Evolutionary conservation across 2,329 filamentous ascomycete genomes (phyloP).

Genomic region (Penicillium crustosum): DNA sequence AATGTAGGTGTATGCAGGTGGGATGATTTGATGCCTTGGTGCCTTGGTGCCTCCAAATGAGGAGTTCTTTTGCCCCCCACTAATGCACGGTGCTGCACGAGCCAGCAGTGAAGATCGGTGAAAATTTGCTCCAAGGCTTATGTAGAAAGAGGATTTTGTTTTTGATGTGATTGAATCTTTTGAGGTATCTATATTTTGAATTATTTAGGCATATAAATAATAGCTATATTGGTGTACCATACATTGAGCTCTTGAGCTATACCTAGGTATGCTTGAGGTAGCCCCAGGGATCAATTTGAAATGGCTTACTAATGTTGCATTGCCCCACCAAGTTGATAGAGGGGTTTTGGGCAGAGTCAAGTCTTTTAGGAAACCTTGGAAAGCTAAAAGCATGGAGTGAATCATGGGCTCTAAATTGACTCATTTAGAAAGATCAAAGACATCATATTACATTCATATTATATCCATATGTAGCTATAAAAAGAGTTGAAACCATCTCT

Average conservation of each 20-base stretch:
- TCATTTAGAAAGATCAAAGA: neutral
- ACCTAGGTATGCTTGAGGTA: neutral
- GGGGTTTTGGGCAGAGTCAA: constrained; percentile 1
- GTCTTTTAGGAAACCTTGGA: neutral
- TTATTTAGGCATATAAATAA: too few species aligned
- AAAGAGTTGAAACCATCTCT: neutral
- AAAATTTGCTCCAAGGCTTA: constrained; percentile 1
- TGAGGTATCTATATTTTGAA: neutral
- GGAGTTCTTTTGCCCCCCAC: neutral
- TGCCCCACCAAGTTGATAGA: constrained; percentile 8
- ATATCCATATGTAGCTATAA: neutral
- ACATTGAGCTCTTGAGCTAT: neutral
- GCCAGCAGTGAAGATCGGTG: neutral
- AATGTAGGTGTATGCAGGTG: neutral
- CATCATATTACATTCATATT: too few species aligned
- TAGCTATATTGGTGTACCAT: neutral
- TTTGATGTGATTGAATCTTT: neutral
- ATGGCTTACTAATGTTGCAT: neutral
- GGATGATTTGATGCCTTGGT: neutral
- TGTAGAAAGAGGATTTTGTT: neutral
- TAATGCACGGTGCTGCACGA: constrained; percentile 3
- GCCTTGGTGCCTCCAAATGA: neutral
- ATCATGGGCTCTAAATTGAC: neutral
- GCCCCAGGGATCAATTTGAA: neutral
- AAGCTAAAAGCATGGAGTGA: neutral